Percentiles rank a stretch among this genome's conserved stretches.
These are phyloP conservation scores for Leishmania aethiopica DNA, from an alignment of 208 protist genomes.

Conservation along the genomic window DNA sequence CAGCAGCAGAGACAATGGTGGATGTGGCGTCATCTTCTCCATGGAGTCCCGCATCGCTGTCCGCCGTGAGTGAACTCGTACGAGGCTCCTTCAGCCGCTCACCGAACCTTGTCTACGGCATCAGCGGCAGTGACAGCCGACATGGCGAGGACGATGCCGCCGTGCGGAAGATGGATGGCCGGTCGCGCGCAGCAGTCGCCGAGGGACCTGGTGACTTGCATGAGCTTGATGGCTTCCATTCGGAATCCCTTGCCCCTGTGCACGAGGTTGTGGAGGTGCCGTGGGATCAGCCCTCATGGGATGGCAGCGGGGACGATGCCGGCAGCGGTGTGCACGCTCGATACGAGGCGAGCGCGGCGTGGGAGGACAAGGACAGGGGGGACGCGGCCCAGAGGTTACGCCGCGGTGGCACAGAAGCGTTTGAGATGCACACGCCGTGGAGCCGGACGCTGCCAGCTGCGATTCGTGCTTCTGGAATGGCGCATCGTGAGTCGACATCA, in stretches of 20 bases:
- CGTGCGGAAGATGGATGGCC: not conserved
- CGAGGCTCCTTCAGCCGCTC: constrained; percentile 19
- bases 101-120: constrained; percentile 8
- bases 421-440: not conserved
- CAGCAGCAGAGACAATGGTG: not conserved
- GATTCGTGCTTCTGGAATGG: not conserved
- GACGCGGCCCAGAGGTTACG: not conserved
- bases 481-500: not conserved
- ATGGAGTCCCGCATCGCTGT: not conserved
- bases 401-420: not conserved
- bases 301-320: not conserved
- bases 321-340: not conserved
- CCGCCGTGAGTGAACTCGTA: constrained; percentile 21
- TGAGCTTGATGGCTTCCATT: too few species aligned
- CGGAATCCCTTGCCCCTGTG: not conserved
- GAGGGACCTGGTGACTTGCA: not conserved
- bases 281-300: not conserved
- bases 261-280: not conserved
- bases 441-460: not conserved
- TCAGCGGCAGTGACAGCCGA: not conserved
- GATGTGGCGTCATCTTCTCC: not conserved
- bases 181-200: not conserved
- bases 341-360: not conserved
- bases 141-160: not conserved
- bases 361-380: not conserved